These are phyloP conservation scores for Podaxis rugospora DNA, from an alignment of 768 basidiomycete species.

Conservation along the genomic window DNA sequence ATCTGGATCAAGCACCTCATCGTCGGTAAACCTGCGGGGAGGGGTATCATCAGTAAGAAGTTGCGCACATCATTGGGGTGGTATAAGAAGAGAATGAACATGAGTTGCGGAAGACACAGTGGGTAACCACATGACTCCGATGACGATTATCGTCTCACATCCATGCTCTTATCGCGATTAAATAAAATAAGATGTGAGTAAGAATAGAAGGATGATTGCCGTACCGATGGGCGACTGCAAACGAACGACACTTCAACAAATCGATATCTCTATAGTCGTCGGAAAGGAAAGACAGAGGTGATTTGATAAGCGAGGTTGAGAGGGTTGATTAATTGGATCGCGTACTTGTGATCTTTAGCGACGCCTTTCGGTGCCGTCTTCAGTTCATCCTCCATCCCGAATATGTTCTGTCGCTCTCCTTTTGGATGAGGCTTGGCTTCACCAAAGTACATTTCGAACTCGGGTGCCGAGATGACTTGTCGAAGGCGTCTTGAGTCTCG, in stretches of 20 bases:
- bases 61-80: neutral
- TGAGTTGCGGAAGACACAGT: slow-evolving; percentile 1
- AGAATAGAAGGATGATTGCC: slow-evolving; percentile 8
- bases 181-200: neutral
- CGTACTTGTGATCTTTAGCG: slow-evolving; percentile 73
- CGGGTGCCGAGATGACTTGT: slow-evolving; percentile 56
- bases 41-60: neutral
- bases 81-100: neutral
- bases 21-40: slow-evolving; percentile 60
- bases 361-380: slow-evolving; percentile 92
- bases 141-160: neutral
- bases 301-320: neutral
- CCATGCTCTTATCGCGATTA: neutral
- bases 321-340: neutral
- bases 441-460: slow-evolving; percentile 79
- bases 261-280: slow-evolving; percentile 72
- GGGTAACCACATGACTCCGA: neutral
- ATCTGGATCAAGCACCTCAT: slow-evolving; percentile 59
- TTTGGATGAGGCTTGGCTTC: slow-evolving; percentile 56
- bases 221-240: slow-evolving; percentile 64
- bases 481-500: slow-evolving; percentile 61
- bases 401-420: slow-evolving; percentile 70
- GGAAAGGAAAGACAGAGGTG: neutral
- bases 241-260: slow-evolving; percentile 77
- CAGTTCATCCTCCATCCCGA: slow-evolving; percentile 82